A percentile compares a stretch with the other conserved stretches of the same genome.
These are phyloP conservation scores for Aethionema arabicum DNA, from an alignment of 345 rosid genomes.

Conservation along the genomic window DNA sequence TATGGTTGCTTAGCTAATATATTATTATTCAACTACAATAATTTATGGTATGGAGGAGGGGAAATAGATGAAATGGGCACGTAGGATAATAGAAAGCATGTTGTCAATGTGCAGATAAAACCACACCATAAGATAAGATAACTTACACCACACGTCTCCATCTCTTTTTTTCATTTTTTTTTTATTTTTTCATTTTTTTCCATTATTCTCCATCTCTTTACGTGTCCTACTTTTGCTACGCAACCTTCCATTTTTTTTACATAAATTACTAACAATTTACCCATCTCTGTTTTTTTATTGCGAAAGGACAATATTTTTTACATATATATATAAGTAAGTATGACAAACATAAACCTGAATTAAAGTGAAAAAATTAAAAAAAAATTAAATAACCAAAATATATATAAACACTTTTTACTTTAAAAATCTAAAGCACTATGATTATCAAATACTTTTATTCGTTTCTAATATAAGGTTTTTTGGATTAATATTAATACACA, in stretches of 20 bases:
- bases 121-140: conserved; percentile 25
- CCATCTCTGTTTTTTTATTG: not conserved
- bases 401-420: no score
- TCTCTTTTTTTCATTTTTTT: no score
- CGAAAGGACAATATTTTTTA: not conserved
- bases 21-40: not conserved
- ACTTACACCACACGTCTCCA: conserved; percentile 30
- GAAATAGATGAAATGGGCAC: conserved; percentile 25
- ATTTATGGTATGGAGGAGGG: conserved; percentile 6
- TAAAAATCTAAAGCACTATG: no score
- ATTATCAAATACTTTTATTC: no score
- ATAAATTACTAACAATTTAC: not conserved
- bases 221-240: conserved; percentile 36
- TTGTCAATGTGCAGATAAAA: conserved; percentile 16
- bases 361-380: no score
- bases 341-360: no score
- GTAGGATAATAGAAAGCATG: conserved; percentile 28
- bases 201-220: conserved; percentile 22
- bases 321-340: no score
- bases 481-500: no score
- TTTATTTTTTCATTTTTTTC: no score
- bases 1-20: conserved; percentile 1
- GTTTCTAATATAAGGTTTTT: no score
- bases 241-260: conserved; percentile 15
- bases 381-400: no score